Base-by-base conservation (phyloP, 2,329 filamentous ascomycete species). In the Arthrinium phaeospermum region DNA sequence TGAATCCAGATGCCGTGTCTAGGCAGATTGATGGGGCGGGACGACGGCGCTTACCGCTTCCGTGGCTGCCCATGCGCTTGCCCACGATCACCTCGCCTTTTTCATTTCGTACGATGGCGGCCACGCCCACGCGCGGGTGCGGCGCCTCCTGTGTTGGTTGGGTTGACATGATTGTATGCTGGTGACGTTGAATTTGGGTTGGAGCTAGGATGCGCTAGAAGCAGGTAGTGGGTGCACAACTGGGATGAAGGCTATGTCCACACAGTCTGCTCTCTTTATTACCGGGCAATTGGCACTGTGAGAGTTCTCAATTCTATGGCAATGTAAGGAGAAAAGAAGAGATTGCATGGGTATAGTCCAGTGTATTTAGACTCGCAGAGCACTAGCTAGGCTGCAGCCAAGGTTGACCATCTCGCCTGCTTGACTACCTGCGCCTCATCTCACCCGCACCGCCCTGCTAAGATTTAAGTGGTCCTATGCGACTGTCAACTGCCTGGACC, bases 41-140 rank as follows among this genome's bases (percentile, higher is more conserved):
- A n/a, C n/a, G n/a, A n/a, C n/a, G n/a, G 37, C 7, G 79, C 80
- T 72, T 76, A 87, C 88, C 86, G 45, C 81, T 79, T 10, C 88
- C 88, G 57, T 88, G 87, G 70, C 83, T 85, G 1, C 85, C 84
- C 71, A 82, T 82, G 16, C 88, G 84, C 71, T 83, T 83, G 4
- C 88, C 86, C 3, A 87, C 75, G 7, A 90, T 75, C 46, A 90
- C 74, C 67, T 82, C 79, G n/a, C 85, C 86, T 8, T 84, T 72
- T 22, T 61, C 77, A 72, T 86, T 82, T 72, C 78, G 79, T 70
- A 90, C 79, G 37, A 90, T 77, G 45, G 83, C 85, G 0, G 86
- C 83, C 6, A 89, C 82, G 61, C 88, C 88, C 19, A 89, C 84
- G 13, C 86, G 83, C 0, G 84, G 84, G 30, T 79, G 76, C 7